phyloP scores from a whole-genome alignment of 176 grass and related monocot genomes.

The Juncus effusus region DNA sequence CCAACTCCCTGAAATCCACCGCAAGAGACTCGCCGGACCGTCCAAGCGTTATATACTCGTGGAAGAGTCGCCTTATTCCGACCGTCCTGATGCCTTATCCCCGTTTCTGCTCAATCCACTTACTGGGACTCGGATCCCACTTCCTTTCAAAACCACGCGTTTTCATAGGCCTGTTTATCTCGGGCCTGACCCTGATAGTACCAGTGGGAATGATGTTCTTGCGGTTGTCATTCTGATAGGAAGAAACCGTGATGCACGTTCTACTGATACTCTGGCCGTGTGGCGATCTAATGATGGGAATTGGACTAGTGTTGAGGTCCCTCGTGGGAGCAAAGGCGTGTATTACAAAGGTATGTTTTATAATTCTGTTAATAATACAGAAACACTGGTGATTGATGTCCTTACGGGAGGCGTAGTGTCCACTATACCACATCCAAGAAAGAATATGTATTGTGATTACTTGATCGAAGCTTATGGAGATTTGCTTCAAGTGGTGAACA shows the following conservation, averaged over 20 bases:
- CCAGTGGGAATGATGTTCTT: not conserved
- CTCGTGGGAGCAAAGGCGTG: too few relatives aligned
- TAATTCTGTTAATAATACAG: not conserved
- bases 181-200: not conserved
- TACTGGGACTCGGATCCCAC: not conserved
- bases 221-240: too few relatives aligned
- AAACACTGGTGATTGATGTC: not conserved
- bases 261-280: too few relatives aligned
- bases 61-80: too few relatives aligned
- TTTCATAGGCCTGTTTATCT: not conserved
- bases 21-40: conserved; percentile 9
- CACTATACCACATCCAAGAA: not conserved
- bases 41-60: not conserved
- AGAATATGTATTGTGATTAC: not conserved
- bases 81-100: not conserved
- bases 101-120: conserved; percentile 8
- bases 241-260: too few relatives aligned
- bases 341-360: not conserved
- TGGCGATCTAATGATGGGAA: too few relatives aligned
- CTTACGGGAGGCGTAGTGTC: not conserved
- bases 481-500: not conserved
- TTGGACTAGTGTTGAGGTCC: not conserved
- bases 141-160: not conserved
- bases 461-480: not conserved
- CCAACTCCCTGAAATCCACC: not conserved